Base-by-base conservation (phyloP, 352 stramenopile genomes). In the Phytophthora uliginosa region DNA sequence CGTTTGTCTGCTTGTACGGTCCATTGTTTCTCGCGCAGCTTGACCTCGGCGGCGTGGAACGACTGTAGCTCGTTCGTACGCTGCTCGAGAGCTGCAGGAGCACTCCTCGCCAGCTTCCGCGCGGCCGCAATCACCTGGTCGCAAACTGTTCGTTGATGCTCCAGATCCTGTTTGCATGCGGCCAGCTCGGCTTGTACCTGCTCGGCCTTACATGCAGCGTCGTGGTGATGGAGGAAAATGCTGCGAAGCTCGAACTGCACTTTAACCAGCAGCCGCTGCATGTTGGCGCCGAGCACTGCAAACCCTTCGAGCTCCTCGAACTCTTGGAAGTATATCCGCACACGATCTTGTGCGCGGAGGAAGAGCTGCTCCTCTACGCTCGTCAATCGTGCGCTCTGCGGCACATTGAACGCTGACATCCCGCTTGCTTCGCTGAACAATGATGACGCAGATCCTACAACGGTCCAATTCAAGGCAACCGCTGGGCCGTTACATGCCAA, bases 251-350 rank as follows among this genome's bases (percentile, higher is more conserved):
- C 80, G 33, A 88, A 40, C 48, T 73, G 59, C 15, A 84, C 75
- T 50, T 83, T 78, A 48, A 55, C 64, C 36, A 73, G 40, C 48
- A 85, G 56, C 12, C 77, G 69, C 56, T 82, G 59, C 36, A 83
- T 59, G 36, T 82, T 85, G n/a, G 47, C 59, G 7, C 51, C 54
- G 5, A 84, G 70, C 48, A 82, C 58, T 2, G 69, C 61, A 61
- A 83, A 87, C 2, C 79, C 79, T 53, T 88, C 80, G 26, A 82
- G 69, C 65, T 85, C 67, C 42, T 88, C 72, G 53, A 87, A 84
- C 33, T 71, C 60, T 12, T 62, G 63, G 26, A 84, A 86, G 54
- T 84, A 80, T 17, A 59, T 42, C 24, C 73, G 67, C 10, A 88
- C 56, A 13, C 76, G 77, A 51, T 52, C 34, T 47, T 63, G 66